Base-by-base conservation (phyloP, 306 rosid genomes). In the Cicer arietinum region DNA sequence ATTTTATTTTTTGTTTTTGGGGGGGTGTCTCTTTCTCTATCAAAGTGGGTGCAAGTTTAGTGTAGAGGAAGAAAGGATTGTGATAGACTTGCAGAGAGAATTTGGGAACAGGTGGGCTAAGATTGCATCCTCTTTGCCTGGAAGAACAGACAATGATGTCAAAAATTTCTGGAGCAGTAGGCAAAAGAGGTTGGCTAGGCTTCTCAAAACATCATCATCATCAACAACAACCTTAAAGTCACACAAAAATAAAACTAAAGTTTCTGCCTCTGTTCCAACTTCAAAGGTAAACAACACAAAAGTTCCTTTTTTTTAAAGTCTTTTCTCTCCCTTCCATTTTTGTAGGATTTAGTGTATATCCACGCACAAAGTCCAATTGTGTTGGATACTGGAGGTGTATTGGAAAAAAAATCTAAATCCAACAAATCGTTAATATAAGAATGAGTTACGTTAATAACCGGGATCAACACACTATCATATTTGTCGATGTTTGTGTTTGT, bases 161-260 rank as follows among this genome's bases (percentile, higher is more conserved):
- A 94, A 94, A 86, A 94, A 94, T 80, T 94, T 94, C 80, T 94
- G 97, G 98, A 94, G 98, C 79, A 91, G 97, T 48, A 87, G 97
- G 81, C 89, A 86, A 76, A 94, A 94, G 86, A 94, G 94, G 74
- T 79, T 91, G 76, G 86, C 92, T 43, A 85, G 96, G 89, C 77
- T 87, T 85, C 85, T 86, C 40, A 96, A 90, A 18, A 51, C 86
- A 11, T 81, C 98, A 71, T n/a, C 76, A 50, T 79, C 76, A 50
- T 79, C 98, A 73, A 7, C 75, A 51, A 8, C 89, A 9, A 17
- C 84, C 30, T 68, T 90, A 54, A 91, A 85, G 83, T 81, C 94
- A 25, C 86, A 86, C 30, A 89, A 72, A 60, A 81, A 60, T 54
- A 87, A 84, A 56, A 56, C 74, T 70, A 75, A 77, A 73, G 72